Base-by-base conservation (phyloP, 2,329 filamentous ascomycete genomes). In the Leptographium flavum region DNA sequence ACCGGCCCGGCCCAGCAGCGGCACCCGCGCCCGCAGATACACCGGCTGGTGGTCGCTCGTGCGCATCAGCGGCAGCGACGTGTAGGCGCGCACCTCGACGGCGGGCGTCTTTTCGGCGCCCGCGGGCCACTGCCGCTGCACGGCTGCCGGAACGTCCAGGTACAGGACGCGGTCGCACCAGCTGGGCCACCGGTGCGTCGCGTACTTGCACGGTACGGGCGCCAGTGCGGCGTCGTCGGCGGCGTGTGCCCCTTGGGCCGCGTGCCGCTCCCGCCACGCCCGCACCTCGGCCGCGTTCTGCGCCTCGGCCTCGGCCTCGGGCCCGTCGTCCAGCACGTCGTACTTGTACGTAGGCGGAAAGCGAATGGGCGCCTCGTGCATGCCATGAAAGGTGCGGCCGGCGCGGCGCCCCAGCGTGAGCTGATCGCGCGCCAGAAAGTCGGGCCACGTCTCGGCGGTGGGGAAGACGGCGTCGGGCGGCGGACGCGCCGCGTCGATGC, bases 331-430 rank as follows among this genome's bases (percentile, higher is more conserved):
- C 47, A 70, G 54, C 1, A 72, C 60, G 30, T 72, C 70, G 60
- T 92, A 93, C 62, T 98, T 98, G 69, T 98, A 98, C 0, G 92
- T 95, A 0, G 92, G 92, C 1, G 87, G 83, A 56, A 96, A 98
- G 4, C 61, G 63, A 47, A 96, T 77, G 1, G 73, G 66, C 1
- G 79, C 74, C 63, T 98, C 92, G 10, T 67, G 65, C 30, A 98
- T 67, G 5, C 85, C 81, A 51, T 96, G 87, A 22, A 94, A 66
- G 2, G 84, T 86, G 15, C 79, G 73, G 0, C 79, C 77, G 1
- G 79, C 78, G 5, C 62, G 62, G 43, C 76, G 76, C 62, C 96
- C 87, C 40, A 74, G 70, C 2, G 67, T 79, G 21, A 96, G 72
- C 63, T 98, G 92, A 60, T 98, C 92, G 2, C 76, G 67, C 27